Conservation (phyloP, 306 rosid species). For the Styphnolobium japonicum region DNA sequence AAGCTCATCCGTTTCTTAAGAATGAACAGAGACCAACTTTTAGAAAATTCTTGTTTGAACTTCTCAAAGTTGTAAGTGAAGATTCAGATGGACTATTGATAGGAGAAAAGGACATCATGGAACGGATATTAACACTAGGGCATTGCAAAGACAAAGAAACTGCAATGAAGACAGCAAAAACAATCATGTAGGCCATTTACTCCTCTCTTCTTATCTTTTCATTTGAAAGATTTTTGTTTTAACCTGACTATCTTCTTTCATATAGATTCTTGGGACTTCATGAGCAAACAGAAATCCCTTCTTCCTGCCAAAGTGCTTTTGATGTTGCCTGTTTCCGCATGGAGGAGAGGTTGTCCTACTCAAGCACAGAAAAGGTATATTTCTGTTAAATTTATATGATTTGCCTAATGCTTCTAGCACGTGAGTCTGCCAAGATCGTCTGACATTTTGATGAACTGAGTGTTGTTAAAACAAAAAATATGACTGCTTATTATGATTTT, state of each 20-base stretch:
- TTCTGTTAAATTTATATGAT: neutral
- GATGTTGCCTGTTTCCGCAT: constrained; percentile 71
- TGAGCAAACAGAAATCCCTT: constrained; percentile 69
- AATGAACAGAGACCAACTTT: constrained; percentile 57
- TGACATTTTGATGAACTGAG: neutral
- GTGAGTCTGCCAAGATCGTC: neutral
- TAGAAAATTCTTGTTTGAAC: constrained; percentile 61
- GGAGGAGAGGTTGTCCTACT: constrained; percentile 82
- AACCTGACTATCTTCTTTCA: constrained; percentile 1
- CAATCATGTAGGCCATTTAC: constrained; percentile 60
- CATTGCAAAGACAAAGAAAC: constrained; percentile 62
- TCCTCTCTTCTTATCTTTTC: neutral
- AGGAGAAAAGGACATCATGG: constrained; percentile 58
- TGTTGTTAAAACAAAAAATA: neutral
- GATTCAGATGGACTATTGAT: constrained; percentile 31
- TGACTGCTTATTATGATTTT: neutral
- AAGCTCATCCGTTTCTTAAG: constrained; percentile 58
- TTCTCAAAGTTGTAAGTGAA: constrained; percentile 42
- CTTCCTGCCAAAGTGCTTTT: constrained; percentile 79
- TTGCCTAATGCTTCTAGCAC: neutral
- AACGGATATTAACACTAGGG: constrained; percentile 53
- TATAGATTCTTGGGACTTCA: constrained; percentile 79
- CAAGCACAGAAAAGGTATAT: constrained; percentile 70
- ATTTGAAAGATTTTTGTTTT: constrained; percentile 9
- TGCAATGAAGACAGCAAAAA: constrained; percentile 72